Conservation (phyloP, 305 asterid species). For the Plantago rigida region DNA sequence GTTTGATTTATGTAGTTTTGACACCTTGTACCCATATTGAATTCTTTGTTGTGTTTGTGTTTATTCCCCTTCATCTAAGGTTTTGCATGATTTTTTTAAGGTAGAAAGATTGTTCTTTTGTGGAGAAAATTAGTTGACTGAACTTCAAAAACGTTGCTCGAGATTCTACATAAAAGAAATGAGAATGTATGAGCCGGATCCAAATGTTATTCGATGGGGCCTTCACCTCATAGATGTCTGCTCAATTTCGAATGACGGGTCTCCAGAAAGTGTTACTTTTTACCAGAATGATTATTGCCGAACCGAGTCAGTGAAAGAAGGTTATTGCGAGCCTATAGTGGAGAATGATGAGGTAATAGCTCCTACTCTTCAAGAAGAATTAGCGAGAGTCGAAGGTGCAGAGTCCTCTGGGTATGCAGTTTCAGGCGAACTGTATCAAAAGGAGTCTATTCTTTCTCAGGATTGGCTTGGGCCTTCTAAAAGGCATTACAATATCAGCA, state of each 20-base stretch:
- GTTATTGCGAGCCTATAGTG: slow-evolving; percentile 38
- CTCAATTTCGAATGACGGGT: slow-evolving; percentile 41
- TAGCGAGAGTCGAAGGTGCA: slow-evolving; percentile 42
- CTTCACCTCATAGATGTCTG: slow-evolving; percentile 72
- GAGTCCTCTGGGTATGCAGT: slow-evolving; percentile 38
- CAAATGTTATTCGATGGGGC: slow-evolving; percentile 81
- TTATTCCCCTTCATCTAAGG: not conserved
- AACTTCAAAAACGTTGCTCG: slow-evolving; percentile 16
- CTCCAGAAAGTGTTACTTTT: slow-evolving; percentile 51
- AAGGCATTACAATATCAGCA: slow-evolving; percentile 39
- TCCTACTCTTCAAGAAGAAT: slow-evolving; percentile 74
- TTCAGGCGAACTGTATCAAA: slow-evolving; percentile 37
- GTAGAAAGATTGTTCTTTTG: slow-evolving; percentile 3
- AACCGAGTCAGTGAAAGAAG: slow-evolving; percentile 45
- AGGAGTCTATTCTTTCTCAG: slow-evolving; percentile 54
- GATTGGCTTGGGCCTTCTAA: slow-evolving; percentile 56
- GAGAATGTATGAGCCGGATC: slow-evolving; percentile 53
- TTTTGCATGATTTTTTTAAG: not conserved
- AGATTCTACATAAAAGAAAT: slow-evolving; percentile 24
- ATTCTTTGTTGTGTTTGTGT: not conserved
- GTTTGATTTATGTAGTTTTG: no score
- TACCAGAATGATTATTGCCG: slow-evolving; percentile 49
- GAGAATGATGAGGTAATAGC: slow-evolving; percentile 72
- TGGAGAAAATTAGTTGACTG: slow-evolving; percentile 2
- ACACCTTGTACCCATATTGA: not conserved